Conservation (phyloP, 2,329 filamentous ascomycete species). For the Trichoderma atrobrunneum region DNA sequence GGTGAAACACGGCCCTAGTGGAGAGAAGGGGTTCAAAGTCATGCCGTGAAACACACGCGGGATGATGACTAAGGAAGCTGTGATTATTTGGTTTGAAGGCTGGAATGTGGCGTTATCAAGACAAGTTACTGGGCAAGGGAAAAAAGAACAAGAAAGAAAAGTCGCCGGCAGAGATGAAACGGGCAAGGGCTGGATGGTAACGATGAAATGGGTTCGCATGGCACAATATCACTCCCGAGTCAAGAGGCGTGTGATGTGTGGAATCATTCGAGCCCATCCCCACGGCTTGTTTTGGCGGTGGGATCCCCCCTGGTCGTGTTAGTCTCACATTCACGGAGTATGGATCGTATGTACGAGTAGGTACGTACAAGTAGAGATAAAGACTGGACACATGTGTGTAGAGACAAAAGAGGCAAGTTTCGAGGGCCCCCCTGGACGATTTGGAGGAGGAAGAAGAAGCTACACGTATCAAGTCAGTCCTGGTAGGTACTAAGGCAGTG, state of each 20-base stretch:
- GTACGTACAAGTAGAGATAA: neutral
- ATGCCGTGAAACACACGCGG: slow-evolving; percentile 11
- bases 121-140: neutral
- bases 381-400: neutral
- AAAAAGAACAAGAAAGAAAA: neutral
- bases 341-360: neutral
- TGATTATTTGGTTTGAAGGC: neutral
- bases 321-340: neutral
- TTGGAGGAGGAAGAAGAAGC: neutral
- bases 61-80: slow-evolving; percentile 7
- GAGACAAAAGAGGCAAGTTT: neutral
- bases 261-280: slow-evolving; percentile 7
- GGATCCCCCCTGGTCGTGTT: neutral
- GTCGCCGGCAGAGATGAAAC: neutral
- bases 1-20: slow-evolving; percentile 17
- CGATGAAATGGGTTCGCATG: too few relatives aligned
- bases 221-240: neutral
- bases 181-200: neutral
- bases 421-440: neutral
- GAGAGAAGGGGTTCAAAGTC: neutral
- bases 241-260: neutral
- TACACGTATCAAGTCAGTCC: neutral
- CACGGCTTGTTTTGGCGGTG: slow-evolving; percentile 12
- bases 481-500: neutral
- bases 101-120: neutral